phyloP scores from a whole-genome alignment of 2,329 filamentous ascomycete genomes.

The Fonsecaea monophora region DNA sequence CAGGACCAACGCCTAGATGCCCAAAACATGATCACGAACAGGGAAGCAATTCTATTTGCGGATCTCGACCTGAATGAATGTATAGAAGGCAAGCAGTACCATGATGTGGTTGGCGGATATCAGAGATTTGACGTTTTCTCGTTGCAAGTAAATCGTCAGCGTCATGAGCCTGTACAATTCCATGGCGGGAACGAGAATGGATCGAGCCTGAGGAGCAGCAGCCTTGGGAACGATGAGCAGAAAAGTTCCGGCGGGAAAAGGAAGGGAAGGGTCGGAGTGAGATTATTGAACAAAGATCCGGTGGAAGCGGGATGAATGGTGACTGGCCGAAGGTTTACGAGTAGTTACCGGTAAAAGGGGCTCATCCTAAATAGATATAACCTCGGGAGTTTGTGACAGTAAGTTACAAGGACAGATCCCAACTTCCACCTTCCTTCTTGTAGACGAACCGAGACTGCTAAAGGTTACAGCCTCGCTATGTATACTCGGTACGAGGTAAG shows the following conservation, averaged over 20 bases:
- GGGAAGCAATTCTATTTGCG: conserved; percentile 60
- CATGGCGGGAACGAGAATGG: neutral
- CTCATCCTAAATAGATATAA: neutral
- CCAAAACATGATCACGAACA: conserved; percentile 46
- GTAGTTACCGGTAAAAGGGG: neutral
- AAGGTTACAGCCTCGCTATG: neutral
- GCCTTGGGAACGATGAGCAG: neutral
- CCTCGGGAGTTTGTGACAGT: neutral
- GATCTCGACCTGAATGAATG: conserved; percentile 59
- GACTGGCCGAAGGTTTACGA: no score
- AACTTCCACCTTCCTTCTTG: neutral
- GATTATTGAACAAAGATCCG: conserved; percentile 6
- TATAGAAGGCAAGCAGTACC: conserved; percentile 64
- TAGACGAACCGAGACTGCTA: neutral
- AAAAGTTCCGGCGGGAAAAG: conserved; percentile 9
- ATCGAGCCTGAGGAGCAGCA: neutral
- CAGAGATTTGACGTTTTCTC: conserved; percentile 63
- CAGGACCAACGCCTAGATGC: neutral
- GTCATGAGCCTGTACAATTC: conserved; percentile 45
- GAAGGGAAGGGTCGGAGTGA: neutral
- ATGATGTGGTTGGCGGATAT: conserved; percentile 64
- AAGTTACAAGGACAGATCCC: neutral
- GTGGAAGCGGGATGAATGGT: conserved; percentile 13
- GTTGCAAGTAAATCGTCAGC: conserved; percentile 55
- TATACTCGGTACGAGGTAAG: no score